Percentiles rank a stretch among this genome's conserved stretches.
Evolutionary conservation across 2,329 filamentous ascomycete genomes (phyloP).

Genomic region (Stachybotrys chlorohalonatus): DNA sequence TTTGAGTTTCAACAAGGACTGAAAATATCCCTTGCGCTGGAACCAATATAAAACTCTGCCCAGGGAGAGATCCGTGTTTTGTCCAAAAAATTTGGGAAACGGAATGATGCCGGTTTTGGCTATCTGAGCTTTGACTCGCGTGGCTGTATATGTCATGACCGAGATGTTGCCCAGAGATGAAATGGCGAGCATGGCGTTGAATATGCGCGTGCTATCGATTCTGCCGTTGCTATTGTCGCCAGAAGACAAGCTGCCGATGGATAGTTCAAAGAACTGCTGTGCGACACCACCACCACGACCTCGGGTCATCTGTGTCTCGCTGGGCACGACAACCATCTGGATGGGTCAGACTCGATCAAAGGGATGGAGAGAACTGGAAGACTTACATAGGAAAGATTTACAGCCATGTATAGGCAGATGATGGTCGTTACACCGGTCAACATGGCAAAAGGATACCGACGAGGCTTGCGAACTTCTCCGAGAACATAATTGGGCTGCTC

Average conservation of each 20-base stretch:
- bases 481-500: conserved; percentile 29
- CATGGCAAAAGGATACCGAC: conserved; percentile 21
- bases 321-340: conserved; percentile 30
- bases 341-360: background rate
- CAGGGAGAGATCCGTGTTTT: conserved; percentile 23
- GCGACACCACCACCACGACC: conserved; percentile 14
- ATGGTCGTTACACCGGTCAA: conserved; percentile 18
- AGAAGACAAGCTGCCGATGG: conserved; percentile 16
- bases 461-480: conserved; percentile 21
- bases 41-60: conserved; percentile 22
- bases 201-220: conserved; percentile 20
- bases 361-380: background rate
- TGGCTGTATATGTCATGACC: conserved; percentile 46
- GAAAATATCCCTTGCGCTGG: conserved; percentile 18
- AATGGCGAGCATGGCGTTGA: conserved; percentile 42
- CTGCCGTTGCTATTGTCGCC: conserved; percentile 7
- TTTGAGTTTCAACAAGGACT: conserved; percentile 12
- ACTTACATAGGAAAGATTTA: conserved; percentile 27
- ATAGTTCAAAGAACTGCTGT: conserved; percentile 23
- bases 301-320: conserved; percentile 10
- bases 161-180: conserved; percentile 48
- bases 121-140: conserved; percentile 50
- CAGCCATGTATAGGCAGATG: conserved; percentile 22
- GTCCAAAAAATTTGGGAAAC: conserved; percentile 37
- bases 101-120: conserved; percentile 49